Conservation (phyloP, 2,329 filamentous ascomycete species). For the Sporothrix luriei region DNA sequence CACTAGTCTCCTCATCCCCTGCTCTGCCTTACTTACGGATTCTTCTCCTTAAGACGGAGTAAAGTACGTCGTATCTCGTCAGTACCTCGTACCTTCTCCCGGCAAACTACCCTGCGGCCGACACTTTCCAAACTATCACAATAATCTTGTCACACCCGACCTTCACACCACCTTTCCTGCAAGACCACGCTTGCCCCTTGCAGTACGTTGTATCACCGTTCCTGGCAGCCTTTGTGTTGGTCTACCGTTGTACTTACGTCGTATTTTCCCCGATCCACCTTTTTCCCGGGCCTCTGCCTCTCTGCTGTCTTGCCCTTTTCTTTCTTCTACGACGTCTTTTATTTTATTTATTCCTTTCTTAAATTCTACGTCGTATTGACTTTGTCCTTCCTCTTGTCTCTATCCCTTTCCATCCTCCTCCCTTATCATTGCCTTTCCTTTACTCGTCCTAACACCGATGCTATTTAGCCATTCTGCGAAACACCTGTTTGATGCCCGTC, state of each 20-base stretch:
- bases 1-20: not conserved
- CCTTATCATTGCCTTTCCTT: not conserved
- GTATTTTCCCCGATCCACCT: constrained; percentile 15
- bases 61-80: too few species aligned
- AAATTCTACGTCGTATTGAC: too few species aligned
- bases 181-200: constrained; percentile 15
- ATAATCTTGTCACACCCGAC: not conserved
- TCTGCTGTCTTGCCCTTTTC: not conserved
- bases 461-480: constrained; percentile 26
- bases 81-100: not conserved
- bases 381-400: not conserved
- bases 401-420: not conserved
- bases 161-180: constrained; percentile 4
- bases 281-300: not conserved
- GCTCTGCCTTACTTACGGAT: not conserved
- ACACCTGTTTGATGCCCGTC: constrained; percentile 26
- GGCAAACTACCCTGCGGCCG: not conserved
- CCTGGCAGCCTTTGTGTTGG: constrained; percentile 9
- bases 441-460: not conserved
- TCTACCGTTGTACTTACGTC: constrained; percentile 14
- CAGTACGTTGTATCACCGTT: constrained; percentile 14
- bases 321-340: not conserved
- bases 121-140: not conserved
- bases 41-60: too few species aligned
- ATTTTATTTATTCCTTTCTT: not conserved